These are phyloP conservation scores for Aspergillus fructus DNA, from an alignment of 2,329 filamentous ascomycete species.

Conservation along the genomic window DNA sequence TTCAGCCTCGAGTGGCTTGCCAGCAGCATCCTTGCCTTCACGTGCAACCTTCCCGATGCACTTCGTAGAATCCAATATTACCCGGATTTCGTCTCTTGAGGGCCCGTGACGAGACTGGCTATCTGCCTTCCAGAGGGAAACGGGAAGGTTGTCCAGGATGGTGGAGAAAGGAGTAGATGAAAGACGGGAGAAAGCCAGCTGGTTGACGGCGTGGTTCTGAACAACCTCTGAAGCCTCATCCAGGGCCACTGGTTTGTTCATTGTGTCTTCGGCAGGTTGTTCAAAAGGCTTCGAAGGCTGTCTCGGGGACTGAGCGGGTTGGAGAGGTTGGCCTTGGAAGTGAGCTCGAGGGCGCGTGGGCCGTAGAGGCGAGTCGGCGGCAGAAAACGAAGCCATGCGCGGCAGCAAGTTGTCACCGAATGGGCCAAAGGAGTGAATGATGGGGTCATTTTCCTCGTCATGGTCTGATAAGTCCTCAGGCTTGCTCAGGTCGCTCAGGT, in stretches of 20 bases:
- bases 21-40: conserved; percentile 93
- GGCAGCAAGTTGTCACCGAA: conserved; percentile 83
- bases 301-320: conserved; percentile 31
- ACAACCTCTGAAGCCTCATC: conserved; percentile 34
- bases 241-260: conserved; percentile 19
- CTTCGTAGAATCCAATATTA: conserved; percentile 68
- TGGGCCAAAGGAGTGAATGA: conserved; percentile 87
- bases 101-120: conserved; percentile 47
- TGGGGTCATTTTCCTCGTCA: conserved; percentile 91
- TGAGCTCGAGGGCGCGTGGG: conserved; percentile 32
- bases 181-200: conserved; percentile 89
- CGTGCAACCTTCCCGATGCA: conserved; percentile 88
- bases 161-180: conserved; percentile 88
- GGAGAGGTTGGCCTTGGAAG: conserved; percentile 31
- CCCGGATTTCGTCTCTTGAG: conserved; percentile 63
- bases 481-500: conserved; percentile 36
- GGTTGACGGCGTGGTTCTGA: conserved; percentile 87
- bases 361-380: conserved; percentile 63
- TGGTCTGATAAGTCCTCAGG: conserved; percentile 71
- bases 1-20: conserved; percentile 89
- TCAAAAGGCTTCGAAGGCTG: conserved; percentile 23
- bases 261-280: conserved; percentile 17
- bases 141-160: conserved; percentile 82
- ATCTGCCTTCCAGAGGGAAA: conserved; percentile 56
- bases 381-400: conserved; percentile 74